Conservation (phyloP, 2,329 filamentous ascomycete species). For the Lasiodiplodia gonubiensis region DNA sequence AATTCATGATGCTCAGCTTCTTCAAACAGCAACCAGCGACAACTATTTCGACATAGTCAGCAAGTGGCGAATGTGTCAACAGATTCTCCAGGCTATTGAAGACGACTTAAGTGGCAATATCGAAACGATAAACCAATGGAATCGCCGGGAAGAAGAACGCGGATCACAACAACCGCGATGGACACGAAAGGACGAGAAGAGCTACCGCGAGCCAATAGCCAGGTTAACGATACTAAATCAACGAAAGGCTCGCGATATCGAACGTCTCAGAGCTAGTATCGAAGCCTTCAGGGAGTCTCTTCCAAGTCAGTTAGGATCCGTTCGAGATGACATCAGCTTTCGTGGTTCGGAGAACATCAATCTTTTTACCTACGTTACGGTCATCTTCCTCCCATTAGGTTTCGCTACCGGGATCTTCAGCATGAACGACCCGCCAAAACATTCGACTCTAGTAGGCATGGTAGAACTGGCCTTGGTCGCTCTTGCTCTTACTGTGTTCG, state of each 20-base stretch:
- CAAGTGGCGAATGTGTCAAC: constrained; percentile 31
- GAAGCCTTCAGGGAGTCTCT: constrained; percentile 31
- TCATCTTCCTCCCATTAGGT: constrained; percentile 43
- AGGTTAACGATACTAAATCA: constrained; percentile 29
- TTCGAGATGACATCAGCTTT: constrained; percentile 32
- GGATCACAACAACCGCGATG: constrained; percentile 39
- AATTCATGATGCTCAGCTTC: constrained; percentile 24
- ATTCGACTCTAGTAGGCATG: background rate
- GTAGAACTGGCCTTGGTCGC: background rate
- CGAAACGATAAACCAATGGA: constrained; percentile 36
- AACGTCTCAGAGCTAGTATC: constrained; percentile 25
- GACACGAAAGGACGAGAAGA: constrained; percentile 41
- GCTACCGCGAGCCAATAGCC: constrained; percentile 35
- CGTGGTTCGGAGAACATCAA: constrained; percentile 38
- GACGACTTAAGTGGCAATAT: constrained; percentile 33
- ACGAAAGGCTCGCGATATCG: background rate
- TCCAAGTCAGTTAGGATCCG: constrained; percentile 31
- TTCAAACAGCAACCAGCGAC: background rate
- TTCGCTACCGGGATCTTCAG: constrained; percentile 43
- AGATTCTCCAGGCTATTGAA: constrained; percentile 33
- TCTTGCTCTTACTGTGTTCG: background rate
- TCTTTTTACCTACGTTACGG: constrained; percentile 45
- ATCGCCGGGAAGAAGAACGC: constrained; percentile 36
- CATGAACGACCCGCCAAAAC: constrained; percentile 36
- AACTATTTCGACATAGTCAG: constrained; percentile 18